These are phyloP conservation scores for Diplodia intermedia DNA, from an alignment of 2,329 filamentous ascomycete species.

Conservation along the genomic window DNA sequence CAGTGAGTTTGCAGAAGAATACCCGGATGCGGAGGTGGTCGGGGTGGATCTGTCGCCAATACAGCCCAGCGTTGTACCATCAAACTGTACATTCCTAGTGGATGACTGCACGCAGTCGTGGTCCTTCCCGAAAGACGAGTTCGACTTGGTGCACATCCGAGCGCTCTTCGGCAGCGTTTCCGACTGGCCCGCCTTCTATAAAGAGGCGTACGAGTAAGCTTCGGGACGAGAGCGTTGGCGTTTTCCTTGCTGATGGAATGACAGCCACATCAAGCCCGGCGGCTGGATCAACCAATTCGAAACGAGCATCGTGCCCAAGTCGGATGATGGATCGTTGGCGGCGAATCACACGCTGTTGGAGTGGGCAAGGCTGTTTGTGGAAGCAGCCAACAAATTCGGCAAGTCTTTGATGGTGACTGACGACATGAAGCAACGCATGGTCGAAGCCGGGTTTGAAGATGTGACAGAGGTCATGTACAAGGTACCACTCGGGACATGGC, in stretches of 20 bases:
- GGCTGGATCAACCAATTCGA: constrained; percentile 43
- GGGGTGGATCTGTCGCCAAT: constrained; percentile 57
- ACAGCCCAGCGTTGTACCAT: constrained; percentile 50
- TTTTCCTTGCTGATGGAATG: constrained; percentile 13
- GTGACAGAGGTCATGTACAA: constrained; percentile 55
- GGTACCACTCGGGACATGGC: constrained; percentile 45
- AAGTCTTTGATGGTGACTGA: constrained; percentile 47
- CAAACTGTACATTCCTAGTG: constrained; percentile 56
- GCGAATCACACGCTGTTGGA: constrained; percentile 39
- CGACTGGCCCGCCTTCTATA: constrained; percentile 40
- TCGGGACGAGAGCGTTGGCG: constrained; percentile 26
- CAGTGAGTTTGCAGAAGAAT: constrained; percentile 34
- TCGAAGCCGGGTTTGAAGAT: constrained; percentile 61
- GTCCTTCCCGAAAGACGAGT: constrained; percentile 48
- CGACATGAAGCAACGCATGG: constrained; percentile 53
- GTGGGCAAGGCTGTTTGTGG: constrained; percentile 39
- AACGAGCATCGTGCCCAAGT: constrained; percentile 38
- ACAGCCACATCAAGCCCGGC: constrained; percentile 34
- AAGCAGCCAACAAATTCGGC: constrained; percentile 39
- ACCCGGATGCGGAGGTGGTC: constrained; percentile 51
- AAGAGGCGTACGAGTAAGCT: constrained; percentile 32
- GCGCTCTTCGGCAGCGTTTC: constrained; percentile 38
- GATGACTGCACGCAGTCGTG: constrained; percentile 51
- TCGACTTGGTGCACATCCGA: constrained; percentile 54
- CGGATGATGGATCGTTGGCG: constrained; percentile 38